A percentile compares a stretch with the other conserved stretches of the same genome.
phyloP scores from a whole-genome alignment of 176 grass and related monocot species.

The Phoenix roebelenii region DNA sequence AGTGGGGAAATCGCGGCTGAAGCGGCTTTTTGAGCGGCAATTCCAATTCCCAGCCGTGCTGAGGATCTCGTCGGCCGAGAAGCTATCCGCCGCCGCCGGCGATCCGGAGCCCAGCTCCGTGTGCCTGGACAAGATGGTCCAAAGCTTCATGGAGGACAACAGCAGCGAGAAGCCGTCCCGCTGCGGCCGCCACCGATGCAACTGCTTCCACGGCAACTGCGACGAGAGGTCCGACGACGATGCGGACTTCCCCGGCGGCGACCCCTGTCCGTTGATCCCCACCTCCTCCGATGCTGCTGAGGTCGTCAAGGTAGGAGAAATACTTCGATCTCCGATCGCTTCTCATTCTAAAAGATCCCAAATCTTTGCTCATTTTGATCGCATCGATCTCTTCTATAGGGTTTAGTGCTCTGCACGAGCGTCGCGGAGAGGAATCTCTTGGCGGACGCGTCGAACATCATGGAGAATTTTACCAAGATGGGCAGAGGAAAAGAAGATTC shows the following conservation, averaged over 20 bases:
- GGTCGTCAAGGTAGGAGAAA: conserved; percentile 56
- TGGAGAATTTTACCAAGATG: conserved; percentile 42
- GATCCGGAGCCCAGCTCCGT: conserved; percentile 69
- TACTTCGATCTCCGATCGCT: too few species aligned
- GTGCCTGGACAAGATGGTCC: conserved; percentile 86
- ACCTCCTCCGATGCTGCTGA: conserved; percentile 39
- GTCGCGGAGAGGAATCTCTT: conserved; percentile 88
- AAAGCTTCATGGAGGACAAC: conserved; percentile 78
- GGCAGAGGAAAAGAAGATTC: conserved; percentile 37
- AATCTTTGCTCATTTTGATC: not conserved
- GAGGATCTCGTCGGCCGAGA: conserved; percentile 59
- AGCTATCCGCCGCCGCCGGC: conserved; percentile 20
- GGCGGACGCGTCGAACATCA: conserved; percentile 46
- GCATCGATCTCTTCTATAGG: conserved; percentile 24
- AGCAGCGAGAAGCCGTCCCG: not conserved
- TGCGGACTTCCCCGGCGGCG: conserved; percentile 27
- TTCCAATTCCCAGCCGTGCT: conserved; percentile 29
- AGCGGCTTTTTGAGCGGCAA: conserved; percentile 85
- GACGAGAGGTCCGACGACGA: conserved; percentile 63
- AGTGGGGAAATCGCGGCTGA: conserved; percentile 52
- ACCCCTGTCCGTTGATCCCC: conserved; percentile 23
- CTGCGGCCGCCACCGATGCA: not conserved
- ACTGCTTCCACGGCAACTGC: conserved; percentile 37
- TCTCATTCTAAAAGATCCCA: not conserved
- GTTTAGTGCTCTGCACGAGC: conserved; percentile 62